phyloP scores from a whole-genome alignment of 1,284 basidiomycete species.

The Agroathelia rolfsii region DNA sequence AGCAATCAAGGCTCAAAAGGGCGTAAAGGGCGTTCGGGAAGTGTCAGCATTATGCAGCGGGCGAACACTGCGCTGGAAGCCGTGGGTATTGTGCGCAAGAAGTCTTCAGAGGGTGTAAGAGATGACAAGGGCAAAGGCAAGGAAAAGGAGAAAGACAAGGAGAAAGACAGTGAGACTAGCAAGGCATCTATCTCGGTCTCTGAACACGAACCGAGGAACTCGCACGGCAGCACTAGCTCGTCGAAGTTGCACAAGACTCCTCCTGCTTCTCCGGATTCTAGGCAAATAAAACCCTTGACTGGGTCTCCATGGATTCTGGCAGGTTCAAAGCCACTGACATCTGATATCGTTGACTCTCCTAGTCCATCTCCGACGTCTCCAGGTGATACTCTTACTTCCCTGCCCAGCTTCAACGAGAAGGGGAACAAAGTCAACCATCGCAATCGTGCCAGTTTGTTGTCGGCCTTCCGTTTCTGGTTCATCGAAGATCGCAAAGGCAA shows the following conservation, averaged over 20 bases:
- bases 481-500: slow-evolving; percentile 74
- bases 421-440: slow-evolving; percentile 27
- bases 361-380: slow-evolving; percentile 46
- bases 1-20: slow-evolving; percentile 36
- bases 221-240: slow-evolving; percentile 45
- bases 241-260: slow-evolving; percentile 63
- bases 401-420: slow-evolving; percentile 40
- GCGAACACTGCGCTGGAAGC: slow-evolving; percentile 83
- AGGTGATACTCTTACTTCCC: slow-evolving; percentile 40
- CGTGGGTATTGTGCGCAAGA: slow-evolving; percentile 72
- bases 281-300: too few relatives aligned
- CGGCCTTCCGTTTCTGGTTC: slow-evolving; percentile 72
- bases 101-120: slow-evolving; percentile 59
- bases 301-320: slow-evolving; percentile 72
- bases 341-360: too few relatives aligned
- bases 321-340: slow-evolving; percentile 25
- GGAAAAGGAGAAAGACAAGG: slow-evolving; percentile 27
- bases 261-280: slow-evolving; percentile 33
- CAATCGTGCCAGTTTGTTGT: slow-evolving; percentile 60
- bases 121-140: slow-evolving; percentile 45
- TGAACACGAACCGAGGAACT: slow-evolving; percentile 50
- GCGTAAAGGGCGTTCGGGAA: slow-evolving; percentile 65
- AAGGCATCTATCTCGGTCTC: slow-evolving; percentile 30
- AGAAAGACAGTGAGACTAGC: slow-evolving; percentile 29
- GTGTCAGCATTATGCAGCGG: slow-evolving; percentile 88